Evolutionary conservation across 176 grass and related monocot genomes (phyloP).

Genomic region (barley (Hordeum vulgare)): DNA sequence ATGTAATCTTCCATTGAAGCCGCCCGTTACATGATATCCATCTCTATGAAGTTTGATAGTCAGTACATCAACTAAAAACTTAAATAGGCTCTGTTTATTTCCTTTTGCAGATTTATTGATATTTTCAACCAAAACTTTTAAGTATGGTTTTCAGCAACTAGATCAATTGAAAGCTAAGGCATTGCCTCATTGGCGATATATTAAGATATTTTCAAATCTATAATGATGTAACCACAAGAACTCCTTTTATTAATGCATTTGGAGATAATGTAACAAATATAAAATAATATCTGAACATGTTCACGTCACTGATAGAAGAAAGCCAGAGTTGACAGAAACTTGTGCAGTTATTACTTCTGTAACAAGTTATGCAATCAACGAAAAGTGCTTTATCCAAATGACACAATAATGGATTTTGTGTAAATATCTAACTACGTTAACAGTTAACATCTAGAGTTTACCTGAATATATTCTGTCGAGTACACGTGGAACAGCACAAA

Average conservation of each 20-base stretch:
- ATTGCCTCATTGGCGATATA: too few species aligned
- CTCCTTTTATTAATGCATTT: neutral
- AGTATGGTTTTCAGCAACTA: neutral
- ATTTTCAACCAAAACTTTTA: neutral
- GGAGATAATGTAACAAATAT: neutral
- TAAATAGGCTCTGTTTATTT: neutral
- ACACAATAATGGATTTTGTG: neutral
- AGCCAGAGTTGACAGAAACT: neutral
- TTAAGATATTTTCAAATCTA: too few species aligned
- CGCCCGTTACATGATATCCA: neutral
- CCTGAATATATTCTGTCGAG: conserved; percentile 91
- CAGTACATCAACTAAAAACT: neutral
- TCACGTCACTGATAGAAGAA: neutral
- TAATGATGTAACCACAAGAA: neutral
- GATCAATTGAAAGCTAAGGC: neutral
- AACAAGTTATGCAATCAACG: neutral
- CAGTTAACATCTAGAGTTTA: conserved; percentile 17
- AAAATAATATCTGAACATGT: neutral
- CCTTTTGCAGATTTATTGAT: neutral
- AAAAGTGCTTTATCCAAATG: neutral
- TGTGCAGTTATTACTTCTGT: neutral
- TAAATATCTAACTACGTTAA: neutral
- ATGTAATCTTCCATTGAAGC: neutral
- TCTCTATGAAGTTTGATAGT: neutral
- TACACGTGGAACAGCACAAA: conserved; percentile 96